phyloP scores from a whole-genome alignment of 208 protist species.

The Kentomonas sorsogonicus region DNA sequence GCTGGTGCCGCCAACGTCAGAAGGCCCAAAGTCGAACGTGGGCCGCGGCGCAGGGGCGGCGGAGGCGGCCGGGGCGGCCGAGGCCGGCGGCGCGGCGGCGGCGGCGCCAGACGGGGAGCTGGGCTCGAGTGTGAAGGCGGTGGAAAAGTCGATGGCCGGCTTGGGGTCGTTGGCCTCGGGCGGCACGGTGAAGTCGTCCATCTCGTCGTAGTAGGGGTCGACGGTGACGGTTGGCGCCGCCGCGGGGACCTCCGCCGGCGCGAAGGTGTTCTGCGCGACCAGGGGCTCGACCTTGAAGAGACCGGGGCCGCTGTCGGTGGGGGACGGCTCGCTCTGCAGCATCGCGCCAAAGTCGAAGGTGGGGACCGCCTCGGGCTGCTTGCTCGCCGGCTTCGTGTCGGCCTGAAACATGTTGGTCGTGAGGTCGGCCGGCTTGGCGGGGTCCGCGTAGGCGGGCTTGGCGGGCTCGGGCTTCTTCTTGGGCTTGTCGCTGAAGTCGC shows the following conservation, averaged over 20 bases:
- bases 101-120: slow-evolving; percentile 2
- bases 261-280: background rate
- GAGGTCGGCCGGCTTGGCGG: slow-evolving; percentile 3
- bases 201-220: slow-evolving; percentile 71
- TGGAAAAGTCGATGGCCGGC: slow-evolving; percentile 30
- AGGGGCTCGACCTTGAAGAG: background rate
- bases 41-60: slow-evolving; percentile 21
- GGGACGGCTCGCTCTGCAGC: slow-evolving; percentile 7
- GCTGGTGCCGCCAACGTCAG: slow-evolving; percentile 2
- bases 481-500: slow-evolving; percentile 40
- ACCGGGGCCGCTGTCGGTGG: background rate
- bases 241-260: slow-evolving; percentile 2
- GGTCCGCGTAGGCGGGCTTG: slow-evolving; percentile 12
- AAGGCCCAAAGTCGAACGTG: slow-evolving; percentile 56
- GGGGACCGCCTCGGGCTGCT: slow-evolving; percentile 9
- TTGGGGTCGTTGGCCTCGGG: slow-evolving; percentile 10
- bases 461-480: slow-evolving; percentile 4
- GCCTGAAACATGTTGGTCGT: background rate
- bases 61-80: background rate
- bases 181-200: slow-evolving; percentile 58
- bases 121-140: slow-evolving; percentile 26
- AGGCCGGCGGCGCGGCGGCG: background rate
- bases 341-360: slow-evolving; percentile 28
- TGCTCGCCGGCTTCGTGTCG: background rate
- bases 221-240: slow-evolving; percentile 13